phyloP scores from a whole-genome alignment of 2,329 filamentous ascomycete genomes.

The Passalora sequoiae region DNA sequence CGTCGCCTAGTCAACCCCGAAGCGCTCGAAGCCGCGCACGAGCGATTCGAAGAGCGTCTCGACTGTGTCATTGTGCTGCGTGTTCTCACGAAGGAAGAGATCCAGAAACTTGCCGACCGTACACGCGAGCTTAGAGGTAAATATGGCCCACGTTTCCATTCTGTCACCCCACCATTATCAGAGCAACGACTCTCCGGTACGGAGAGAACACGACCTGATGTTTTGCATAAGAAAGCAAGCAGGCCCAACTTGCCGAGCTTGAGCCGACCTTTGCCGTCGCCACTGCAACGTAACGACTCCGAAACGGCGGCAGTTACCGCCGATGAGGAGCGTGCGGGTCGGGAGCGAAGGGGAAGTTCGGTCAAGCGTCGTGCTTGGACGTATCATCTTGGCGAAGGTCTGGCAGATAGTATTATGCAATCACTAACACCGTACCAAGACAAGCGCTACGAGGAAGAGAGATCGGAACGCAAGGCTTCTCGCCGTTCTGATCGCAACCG shows the following conservation, averaged over 20 bases:
- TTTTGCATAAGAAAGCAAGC: constrained; percentile 2
- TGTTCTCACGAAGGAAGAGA: constrained; percentile 82
- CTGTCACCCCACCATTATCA: constrained; percentile 3
- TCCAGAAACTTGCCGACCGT: constrained; percentile 76
- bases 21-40: constrained; percentile 77
- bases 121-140: constrained; percentile 71
- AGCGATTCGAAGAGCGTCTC: constrained; percentile 84
- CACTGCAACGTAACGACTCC: constrained; percentile 14
- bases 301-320: constrained; percentile 15
- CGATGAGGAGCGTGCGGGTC: constrained; percentile 16
- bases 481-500: constrained; percentile 25
- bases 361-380: constrained; percentile 11
- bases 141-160: constrained; percentile 11
- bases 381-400: constrained; percentile 10
- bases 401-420: constrained; percentile 10
- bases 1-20: constrained; percentile 84
- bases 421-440: constrained; percentile 25
- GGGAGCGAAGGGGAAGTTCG: constrained; percentile 8
- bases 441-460: constrained; percentile 31
- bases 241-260: constrained; percentile 8
- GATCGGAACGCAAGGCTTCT: constrained; percentile 24
- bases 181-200: background rate
- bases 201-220: constrained; percentile 5
- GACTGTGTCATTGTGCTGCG: constrained; percentile 91
- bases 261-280: constrained; percentile 13